Evolutionary conservation across 2,329 filamentous ascomycete genomes (phyloP).

Genomic region (Thelonectria blattea): DNA sequence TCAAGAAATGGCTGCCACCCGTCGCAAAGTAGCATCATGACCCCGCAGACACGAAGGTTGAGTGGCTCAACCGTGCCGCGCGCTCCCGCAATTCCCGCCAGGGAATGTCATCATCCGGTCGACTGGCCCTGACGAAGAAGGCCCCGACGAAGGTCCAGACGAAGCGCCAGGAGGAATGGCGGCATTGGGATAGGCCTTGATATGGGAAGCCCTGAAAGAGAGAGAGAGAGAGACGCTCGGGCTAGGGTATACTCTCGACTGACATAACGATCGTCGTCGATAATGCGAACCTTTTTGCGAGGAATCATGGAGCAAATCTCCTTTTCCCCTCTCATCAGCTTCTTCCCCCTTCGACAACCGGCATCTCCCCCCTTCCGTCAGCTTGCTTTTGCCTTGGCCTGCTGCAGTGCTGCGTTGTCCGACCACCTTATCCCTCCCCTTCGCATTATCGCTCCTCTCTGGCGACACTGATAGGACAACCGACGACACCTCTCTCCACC

Average conservation of each 20-base stretch:
- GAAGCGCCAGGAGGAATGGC: background rate
- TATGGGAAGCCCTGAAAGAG: background rate
- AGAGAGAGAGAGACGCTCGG: slow-evolving; percentile 23
- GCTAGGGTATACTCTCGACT: slow-evolving; percentile 7
- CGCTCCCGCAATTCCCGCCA: slow-evolving; percentile 22
- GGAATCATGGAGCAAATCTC: slow-evolving; percentile 28
- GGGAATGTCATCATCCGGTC: slow-evolving; percentile 18
- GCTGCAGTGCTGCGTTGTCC: slow-evolving; percentile 53
- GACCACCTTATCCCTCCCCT: slow-evolving; percentile 53
- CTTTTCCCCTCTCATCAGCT: slow-evolving; percentile 16
- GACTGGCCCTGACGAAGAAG: slow-evolving; percentile 1
- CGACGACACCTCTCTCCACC: slow-evolving; percentile 45
- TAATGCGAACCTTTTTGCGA: slow-evolving; percentile 26
- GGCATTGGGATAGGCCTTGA: background rate
- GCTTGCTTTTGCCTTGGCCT: slow-evolving; percentile 37
- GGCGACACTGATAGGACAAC: slow-evolving; percentile 52
- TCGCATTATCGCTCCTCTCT: slow-evolving; percentile 40
- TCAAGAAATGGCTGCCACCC: slow-evolving; percentile 11
- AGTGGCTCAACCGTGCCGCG: slow-evolving; percentile 16
- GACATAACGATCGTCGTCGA: slow-evolving; percentile 32
- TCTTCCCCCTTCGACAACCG: slow-evolving; percentile 10
- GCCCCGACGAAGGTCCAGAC: background rate
- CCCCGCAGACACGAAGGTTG: slow-evolving; percentile 11
- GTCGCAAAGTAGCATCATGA: slow-evolving; percentile 9
- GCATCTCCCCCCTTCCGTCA: slow-evolving; percentile 19